Base-by-base conservation (phyloP, 2,329 filamentous ascomycete species). In the Monilinia vaccinii-corymbosi region DNA sequence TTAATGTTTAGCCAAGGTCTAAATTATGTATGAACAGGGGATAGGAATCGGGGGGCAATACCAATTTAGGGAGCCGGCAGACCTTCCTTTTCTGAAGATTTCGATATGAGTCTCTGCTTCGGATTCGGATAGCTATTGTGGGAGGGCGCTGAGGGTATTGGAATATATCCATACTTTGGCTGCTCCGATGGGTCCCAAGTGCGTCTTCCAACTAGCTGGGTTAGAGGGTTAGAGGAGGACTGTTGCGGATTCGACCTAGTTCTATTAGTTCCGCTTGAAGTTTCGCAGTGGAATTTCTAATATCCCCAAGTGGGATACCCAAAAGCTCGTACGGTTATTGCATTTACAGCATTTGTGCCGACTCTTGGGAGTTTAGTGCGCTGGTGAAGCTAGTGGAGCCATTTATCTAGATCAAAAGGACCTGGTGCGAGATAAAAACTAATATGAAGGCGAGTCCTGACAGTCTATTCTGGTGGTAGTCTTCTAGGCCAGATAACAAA, bases 271-370 rank as follows among this genome's bases (percentile, higher is more conserved):
- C 3, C 13, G 11, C 25, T 10, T 36, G n/a, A 6, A 21, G 4
- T 21, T 34, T 13, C 31, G 14, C 2, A 31, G 2, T 61, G 61
- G 51, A 65, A 65, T 52, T 60, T 34, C 47, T 53, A 63, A 61
- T 65, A 63, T 32, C 61, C 63, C 36, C 60, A 60, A 34, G 58
- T 56, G 32, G 56, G 46, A 62, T 53, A 65, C 40, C 63, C 61
- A 60, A 62, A 49, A 2, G 52, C 45, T 40, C 48, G 16, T 47
- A 57, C 32, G n/a, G 25, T 21, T 32, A 49, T 28, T 32, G 28
- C 34, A 50, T 64, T 64, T 40, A n/a, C 21, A 25, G 49, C 21
- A 61, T 57, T 56, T 52, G 9, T 52, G 61, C 40, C n/a, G 51
- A 38, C 10, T 34, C 32, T 34, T 14, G 21, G 28, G 21, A 40